Conservation (phyloP, 2,329 filamentous ascomycete genomes). For the Periconia sp. region DNA sequence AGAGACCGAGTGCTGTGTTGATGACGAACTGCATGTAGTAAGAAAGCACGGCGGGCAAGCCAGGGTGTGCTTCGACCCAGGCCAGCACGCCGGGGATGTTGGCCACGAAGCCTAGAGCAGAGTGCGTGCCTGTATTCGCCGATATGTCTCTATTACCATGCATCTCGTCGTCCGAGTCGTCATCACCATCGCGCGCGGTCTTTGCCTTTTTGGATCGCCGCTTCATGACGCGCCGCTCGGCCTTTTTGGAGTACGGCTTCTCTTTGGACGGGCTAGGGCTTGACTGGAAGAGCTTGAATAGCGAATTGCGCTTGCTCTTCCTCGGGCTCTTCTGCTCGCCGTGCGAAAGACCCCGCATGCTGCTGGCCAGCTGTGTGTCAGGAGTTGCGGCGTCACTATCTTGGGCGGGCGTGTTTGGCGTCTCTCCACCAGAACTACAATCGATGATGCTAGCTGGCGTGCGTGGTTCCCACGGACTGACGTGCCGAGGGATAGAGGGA, state of each 20-base stretch:
- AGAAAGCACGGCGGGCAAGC: conserved; percentile 69
- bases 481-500: conserved; percentile 42
- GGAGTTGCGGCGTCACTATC: conserved; percentile 53
- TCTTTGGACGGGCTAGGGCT: conserved; percentile 49
- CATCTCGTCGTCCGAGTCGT: conserved; percentile 35
- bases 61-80: conserved; percentile 69
- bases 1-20: conserved; percentile 66
- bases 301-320: conserved; percentile 39
- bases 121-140: too few species aligned
- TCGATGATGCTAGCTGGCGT: conserved; percentile 46
- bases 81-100: conserved; percentile 60
- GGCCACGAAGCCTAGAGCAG: conserved; percentile 22
- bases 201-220: conserved; percentile 38
- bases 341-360: conserved; percentile 32
- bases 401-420: conserved; percentile 52
- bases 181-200: conserved; percentile 21
- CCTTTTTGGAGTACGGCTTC: conserved; percentile 43
- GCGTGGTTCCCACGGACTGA: conserved; percentile 42
- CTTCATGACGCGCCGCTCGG: conserved; percentile 48
- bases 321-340: conserved; percentile 35
- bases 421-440: conserved; percentile 57
- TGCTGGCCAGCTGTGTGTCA: conserved; percentile 40
- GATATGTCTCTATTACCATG: too few species aligned
- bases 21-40: conserved; percentile 71
- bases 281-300: conserved; percentile 31